phyloP scores from a whole-genome alignment of 1,284 basidiomycete species.

The Pascua guehoae region DNA sequence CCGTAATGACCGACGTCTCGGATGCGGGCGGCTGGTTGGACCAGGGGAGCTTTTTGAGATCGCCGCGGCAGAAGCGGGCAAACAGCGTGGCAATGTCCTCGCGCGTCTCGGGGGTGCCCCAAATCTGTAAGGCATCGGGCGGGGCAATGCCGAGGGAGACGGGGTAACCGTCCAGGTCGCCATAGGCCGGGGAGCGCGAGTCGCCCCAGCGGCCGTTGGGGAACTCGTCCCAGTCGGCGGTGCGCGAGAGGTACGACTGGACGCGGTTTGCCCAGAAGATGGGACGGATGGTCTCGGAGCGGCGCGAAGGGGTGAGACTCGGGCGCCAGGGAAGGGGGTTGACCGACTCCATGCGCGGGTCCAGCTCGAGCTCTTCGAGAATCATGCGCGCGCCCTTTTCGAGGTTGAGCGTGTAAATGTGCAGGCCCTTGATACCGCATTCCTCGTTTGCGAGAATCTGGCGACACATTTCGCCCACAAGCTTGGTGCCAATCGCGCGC shows the following conservation, averaged over 20 bases:
- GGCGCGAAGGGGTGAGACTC: slow-evolving; percentile 82
- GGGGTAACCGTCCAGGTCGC: slow-evolving; percentile 93
- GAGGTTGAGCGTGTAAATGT: slow-evolving; percentile 98
- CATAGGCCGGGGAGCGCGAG: slow-evolving; percentile 92
- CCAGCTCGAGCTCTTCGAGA: slow-evolving; percentile 78
- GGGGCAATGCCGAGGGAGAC: slow-evolving; percentile 70
- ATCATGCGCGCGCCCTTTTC: slow-evolving; percentile 93
- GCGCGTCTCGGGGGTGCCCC: slow-evolving; percentile 72
- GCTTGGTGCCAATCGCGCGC: slow-evolving; percentile 77
- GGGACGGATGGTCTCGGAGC: slow-evolving; percentile 83
- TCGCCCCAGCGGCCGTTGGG: slow-evolving; percentile 99
- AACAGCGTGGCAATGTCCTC: slow-evolving; percentile 67
- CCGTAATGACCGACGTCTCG: slow-evolving; percentile 80
- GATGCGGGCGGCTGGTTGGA: slow-evolving; percentile 81
- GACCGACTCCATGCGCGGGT: slow-evolving; percentile 77
- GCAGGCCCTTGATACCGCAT: slow-evolving; percentile 78
- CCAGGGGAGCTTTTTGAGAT: slow-evolving; percentile 83
- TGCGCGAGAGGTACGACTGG: slow-evolving; percentile 81
- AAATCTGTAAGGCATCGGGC: slow-evolving; percentile 71
- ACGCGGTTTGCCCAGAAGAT: slow-evolving; percentile 86
- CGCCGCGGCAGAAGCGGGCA: slow-evolving; percentile 68
- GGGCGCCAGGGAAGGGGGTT: slow-evolving; percentile 91
- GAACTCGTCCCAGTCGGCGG: slow-evolving; percentile 98
- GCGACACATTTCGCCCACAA: slow-evolving; percentile 84
- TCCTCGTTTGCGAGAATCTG: slow-evolving; percentile 67